These are phyloP conservation scores for Pyricularia pennisetigena DNA, from an alignment of 2,329 filamentous ascomycete species.

Conservation along the genomic window DNA sequence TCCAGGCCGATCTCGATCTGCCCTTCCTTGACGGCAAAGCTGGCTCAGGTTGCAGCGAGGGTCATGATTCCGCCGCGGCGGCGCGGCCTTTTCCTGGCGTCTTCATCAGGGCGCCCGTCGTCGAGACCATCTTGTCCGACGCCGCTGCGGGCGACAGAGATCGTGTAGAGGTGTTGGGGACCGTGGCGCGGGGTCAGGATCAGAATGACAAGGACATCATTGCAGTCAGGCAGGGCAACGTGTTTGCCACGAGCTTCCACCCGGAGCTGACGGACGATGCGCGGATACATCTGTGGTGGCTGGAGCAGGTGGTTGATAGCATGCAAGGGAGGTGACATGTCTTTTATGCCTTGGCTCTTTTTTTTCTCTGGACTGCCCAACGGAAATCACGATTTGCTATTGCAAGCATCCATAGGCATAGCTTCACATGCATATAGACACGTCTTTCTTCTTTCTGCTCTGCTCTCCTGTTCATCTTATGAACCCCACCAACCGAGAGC, in stretches of 20 bases:
- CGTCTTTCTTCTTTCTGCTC: background rate
- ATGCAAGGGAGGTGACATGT: background rate
- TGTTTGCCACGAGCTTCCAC: slow-evolving; percentile 92
- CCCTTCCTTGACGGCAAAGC: slow-evolving; percentile 48
- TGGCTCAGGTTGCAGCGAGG: slow-evolving; percentile 9
- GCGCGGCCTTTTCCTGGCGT: slow-evolving; percentile 57
- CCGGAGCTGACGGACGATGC: slow-evolving; percentile 84
- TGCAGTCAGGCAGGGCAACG: slow-evolving; percentile 81
- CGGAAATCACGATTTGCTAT: background rate
- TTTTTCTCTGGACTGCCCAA: background rate
- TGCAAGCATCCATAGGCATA: background rate
- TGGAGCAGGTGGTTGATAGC: slow-evolving; percentile 53
- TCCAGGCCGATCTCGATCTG: slow-evolving; percentile 65
- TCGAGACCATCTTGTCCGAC: slow-evolving; percentile 58
- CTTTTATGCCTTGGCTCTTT: background rate
- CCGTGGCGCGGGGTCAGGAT: slow-evolving; percentile 31
- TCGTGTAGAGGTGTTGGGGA: slow-evolving; percentile 40
- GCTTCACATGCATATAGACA: background rate
- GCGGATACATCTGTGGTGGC: slow-evolving; percentile 90
- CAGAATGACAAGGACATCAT: slow-evolving; percentile 56
- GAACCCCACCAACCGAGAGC: too few species aligned
- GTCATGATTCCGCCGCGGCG: background rate
- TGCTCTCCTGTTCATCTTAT: too few species aligned
- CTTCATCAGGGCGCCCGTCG: slow-evolving; percentile 90
- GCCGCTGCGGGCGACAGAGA: slow-evolving; percentile 17